These are phyloP conservation scores for Xylariomycetidae sp. DNA, from an alignment of 2,329 filamentous ascomycete species.

Conservation along the genomic window DNA sequence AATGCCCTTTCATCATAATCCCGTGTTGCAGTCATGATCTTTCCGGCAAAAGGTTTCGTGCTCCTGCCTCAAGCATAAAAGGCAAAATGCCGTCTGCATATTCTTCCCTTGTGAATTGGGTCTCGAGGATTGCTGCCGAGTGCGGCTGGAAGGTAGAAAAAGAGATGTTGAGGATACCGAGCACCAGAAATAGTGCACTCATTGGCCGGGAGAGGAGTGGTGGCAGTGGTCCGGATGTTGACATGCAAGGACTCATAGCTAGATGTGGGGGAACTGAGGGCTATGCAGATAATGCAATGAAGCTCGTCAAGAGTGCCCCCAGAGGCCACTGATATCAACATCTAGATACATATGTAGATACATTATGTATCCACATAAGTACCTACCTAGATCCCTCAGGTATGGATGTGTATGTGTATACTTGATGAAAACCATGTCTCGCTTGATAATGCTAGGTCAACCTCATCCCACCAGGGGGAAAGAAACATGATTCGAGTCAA, in stretches of 20 bases:
- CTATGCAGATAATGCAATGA: conserved; percentile 55
- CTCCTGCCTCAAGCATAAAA: conserved; percentile 50
- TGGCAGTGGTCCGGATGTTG: conserved; percentile 25
- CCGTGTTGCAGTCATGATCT: conserved; percentile 93
- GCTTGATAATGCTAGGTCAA: too few species aligned
- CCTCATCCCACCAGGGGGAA: too few species aligned
- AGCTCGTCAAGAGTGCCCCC: conserved; percentile 49
- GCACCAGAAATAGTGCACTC: conserved; percentile 80
- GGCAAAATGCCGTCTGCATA: conserved; percentile 64
- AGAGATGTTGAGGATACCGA: conserved; percentile 86
- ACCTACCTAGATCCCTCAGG: too few species aligned
- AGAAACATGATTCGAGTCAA: too few species aligned
- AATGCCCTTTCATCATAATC: conserved; percentile 83
- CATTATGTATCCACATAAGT: too few species aligned
- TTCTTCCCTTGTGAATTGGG: conserved; percentile 77
- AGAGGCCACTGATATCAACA: conserved; percentile 32
- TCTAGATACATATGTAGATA: neutral
- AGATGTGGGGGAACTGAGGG: conserved; percentile 53
- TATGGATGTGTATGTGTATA: too few species aligned
- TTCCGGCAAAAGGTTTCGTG: conserved; percentile 68
- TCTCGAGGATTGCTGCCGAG: conserved; percentile 62
- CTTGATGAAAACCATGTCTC: too few species aligned
- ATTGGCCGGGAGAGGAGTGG: conserved; percentile 55
- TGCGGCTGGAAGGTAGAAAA: conserved; percentile 74
- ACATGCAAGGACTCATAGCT: conserved; percentile 40